Percentiles rank a stretch among this genome's conserved stretches.
Evolutionary conservation across 257 asterid species (phyloP).

Genomic region (Handroanthus guayacan): DNA sequence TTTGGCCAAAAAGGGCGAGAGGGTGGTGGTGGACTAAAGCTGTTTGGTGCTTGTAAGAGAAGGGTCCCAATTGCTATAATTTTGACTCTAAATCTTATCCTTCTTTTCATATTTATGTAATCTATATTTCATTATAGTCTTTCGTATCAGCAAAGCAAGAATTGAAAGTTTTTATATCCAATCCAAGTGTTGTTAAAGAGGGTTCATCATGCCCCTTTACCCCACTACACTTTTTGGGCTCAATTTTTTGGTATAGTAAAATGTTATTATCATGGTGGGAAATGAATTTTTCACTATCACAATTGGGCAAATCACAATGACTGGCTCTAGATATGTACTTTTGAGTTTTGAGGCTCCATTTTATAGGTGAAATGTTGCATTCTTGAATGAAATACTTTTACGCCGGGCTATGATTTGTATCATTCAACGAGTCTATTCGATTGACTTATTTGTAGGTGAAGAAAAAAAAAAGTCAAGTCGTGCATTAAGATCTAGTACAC

Average conservation of each 20-base stretch:
- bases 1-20: slow-evolving; percentile 8
- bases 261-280: slow-evolving; percentile 21
- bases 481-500: too few species aligned
- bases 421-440: too few species aligned
- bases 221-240: background rate
- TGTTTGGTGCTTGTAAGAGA: background rate
- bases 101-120: background rate
- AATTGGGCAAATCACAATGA: slow-evolving; percentile 3
- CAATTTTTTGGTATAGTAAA: background rate
- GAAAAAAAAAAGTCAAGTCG: too few species aligned
- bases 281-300: slow-evolving; percentile 13
- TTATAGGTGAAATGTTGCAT: too few species aligned
- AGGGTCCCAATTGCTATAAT: slow-evolving; percentile 5
- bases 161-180: background rate
- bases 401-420: too few species aligned
- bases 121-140: background rate
- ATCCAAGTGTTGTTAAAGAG: background rate
- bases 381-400: too few species aligned
- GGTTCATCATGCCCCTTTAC: background rate
- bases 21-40: background rate
- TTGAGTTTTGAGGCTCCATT: background rate
- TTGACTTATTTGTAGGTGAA: too few species aligned
- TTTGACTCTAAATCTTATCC: slow-evolving; percentile 12
- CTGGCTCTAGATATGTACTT: background rate
- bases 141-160: slow-evolving; percentile 11